Percentiles rank a stretch among this genome's conserved stretches.
Evolutionary conservation across 345 rosid genomes (phyloP).

Genomic region (Syzygium aromaticum): DNA sequence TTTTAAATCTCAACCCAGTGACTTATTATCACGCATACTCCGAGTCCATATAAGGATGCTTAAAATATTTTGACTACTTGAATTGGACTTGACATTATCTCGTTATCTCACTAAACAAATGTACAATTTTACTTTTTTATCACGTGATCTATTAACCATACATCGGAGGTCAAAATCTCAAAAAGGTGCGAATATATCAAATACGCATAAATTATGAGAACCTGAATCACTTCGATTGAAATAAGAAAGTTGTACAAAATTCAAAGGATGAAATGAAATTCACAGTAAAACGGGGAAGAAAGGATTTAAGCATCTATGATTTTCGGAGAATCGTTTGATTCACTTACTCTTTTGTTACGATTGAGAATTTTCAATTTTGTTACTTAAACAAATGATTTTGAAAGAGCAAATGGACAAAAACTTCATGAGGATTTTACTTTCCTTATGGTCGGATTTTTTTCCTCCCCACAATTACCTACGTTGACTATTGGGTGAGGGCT

Average conservation of each 20-base stretch:
- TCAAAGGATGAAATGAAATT: not conserved
- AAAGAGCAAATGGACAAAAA: not conserved
- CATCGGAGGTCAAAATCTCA: not conserved
- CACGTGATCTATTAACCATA: not conserved
- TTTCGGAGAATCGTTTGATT: not conserved
- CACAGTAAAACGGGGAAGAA: not conserved
- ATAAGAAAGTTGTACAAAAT: not conserved
- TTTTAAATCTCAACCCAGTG: accelerated
- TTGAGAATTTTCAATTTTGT: not conserved
- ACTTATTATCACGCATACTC: accelerated
- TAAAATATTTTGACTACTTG: not conserved
- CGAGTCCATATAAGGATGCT: not conserved
- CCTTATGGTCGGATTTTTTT: not conserved
- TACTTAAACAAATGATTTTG: not conserved
- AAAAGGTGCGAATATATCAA: not conserved
- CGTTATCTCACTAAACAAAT: not conserved
- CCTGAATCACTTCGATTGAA: not conserved
- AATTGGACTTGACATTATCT: not conserved
- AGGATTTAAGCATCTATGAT: not conserved
- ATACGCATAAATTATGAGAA: not conserved
- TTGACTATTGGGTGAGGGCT: not conserved
- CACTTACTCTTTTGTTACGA: not conserved
- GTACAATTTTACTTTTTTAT: not conserved
- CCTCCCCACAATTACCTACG: not conserved
- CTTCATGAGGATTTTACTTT: not conserved